Evolutionary conservation across 306 rosid species (phyloP).

Genomic region (Pterocarpus santalinus): DNA sequence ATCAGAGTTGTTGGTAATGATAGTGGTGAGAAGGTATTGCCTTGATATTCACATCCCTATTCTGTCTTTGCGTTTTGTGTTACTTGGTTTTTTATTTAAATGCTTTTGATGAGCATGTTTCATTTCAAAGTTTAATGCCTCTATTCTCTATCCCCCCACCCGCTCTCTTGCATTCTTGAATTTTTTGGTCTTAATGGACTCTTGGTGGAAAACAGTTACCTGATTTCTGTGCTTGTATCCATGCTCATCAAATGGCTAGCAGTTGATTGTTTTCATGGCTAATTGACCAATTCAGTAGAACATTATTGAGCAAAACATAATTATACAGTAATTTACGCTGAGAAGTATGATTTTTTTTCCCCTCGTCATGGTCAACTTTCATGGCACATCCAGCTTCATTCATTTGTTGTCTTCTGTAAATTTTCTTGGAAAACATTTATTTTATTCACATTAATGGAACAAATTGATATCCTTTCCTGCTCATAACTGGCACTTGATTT

Average conservation of each 20-base stretch:
- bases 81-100: conserved; percentile 31
- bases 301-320: background rate
- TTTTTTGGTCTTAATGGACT: conserved; percentile 22
- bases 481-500: background rate
- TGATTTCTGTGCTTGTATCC: conserved; percentile 27
- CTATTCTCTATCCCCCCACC: background rate
- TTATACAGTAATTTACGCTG: conserved; percentile 1
- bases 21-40: conserved; percentile 95
- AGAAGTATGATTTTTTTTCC: background rate
- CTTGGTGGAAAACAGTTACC: conserved; percentile 16
- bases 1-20: conserved; percentile 98
- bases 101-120: conserved; percentile 19
- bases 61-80: conserved; percentile 28
- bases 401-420: conserved; percentile 28
- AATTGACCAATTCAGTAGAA: conserved; percentile 34
- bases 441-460: background rate
- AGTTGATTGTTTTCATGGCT: conserved; percentile 31
- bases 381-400: conserved; percentile 19
- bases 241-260: conserved; percentile 31
- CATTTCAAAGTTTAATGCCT: conserved; percentile 22
- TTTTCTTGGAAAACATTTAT: background rate
- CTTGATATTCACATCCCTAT: conserved; percentile 28
- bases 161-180: background rate
- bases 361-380: conserved; percentile 28
- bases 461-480: conserved; percentile 9